phyloP scores from a whole-genome alignment of 352 stramenopile species.

The Pythium angustatum region DNA sequence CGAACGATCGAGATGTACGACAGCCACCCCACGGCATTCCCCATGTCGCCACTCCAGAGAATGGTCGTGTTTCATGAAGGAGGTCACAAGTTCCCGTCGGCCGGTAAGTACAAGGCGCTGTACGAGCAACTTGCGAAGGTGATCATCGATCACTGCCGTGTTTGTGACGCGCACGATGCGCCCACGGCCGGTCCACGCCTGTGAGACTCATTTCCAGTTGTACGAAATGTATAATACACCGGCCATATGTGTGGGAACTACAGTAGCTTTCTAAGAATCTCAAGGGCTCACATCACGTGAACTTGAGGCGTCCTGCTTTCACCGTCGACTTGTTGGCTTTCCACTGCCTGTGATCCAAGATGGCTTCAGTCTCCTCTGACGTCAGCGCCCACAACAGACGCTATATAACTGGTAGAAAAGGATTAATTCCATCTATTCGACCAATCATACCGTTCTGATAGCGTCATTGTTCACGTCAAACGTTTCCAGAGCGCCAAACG shows the following conservation, averaged over 20 bases:
- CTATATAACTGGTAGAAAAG: conserved; percentile 13
- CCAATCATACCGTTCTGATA: conserved; percentile 1
- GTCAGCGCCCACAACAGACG: not conserved
- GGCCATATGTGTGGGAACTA: too few species aligned
- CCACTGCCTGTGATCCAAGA: too few species aligned
- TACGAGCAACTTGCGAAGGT: conserved; percentile 32
- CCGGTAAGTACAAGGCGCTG: conserved; percentile 27
- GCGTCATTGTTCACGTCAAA: conserved; percentile 31
- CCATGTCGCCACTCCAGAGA: conserved; percentile 23
- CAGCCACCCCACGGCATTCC: conserved; percentile 17
- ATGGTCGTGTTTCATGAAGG: conserved; percentile 42
- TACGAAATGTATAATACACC: too few species aligned
- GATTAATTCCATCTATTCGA: not conserved
- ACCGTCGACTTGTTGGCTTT: too few species aligned
- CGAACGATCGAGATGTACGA: conserved; percentile 40
- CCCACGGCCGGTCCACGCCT: conserved; percentile 3
- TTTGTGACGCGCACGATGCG: conserved; percentile 4
- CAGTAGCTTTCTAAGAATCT: not conserved
- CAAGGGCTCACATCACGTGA: not conserved
- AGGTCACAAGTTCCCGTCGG: conserved; percentile 42
- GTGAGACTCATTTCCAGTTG: too few species aligned
- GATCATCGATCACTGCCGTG: conserved; percentile 34
- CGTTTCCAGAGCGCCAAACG: not conserved
- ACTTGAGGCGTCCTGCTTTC: not conserved
- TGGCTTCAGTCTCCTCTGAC: conserved; percentile 1